These are phyloP conservation scores for Eutreptiella sp. DNA, from an alignment of 208 protist genomes.

Conservation along the genomic window DNA sequence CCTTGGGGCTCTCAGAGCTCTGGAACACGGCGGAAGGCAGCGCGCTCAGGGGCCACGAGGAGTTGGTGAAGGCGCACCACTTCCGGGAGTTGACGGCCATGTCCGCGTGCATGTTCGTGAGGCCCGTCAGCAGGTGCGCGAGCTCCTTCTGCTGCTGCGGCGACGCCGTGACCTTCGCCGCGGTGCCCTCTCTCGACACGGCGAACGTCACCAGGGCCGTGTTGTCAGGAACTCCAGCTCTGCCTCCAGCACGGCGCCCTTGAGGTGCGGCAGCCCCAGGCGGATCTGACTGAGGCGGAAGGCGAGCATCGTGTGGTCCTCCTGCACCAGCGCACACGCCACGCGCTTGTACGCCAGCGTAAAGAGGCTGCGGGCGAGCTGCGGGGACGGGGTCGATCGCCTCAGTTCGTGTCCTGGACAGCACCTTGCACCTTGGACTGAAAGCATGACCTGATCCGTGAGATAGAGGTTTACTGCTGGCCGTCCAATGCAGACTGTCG, in stretches of 20 bases:
- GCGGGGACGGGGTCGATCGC: no score
- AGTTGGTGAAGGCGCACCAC: constrained; percentile 28
- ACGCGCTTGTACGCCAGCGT: constrained; percentile 59
- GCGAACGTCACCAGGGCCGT: not conserved
- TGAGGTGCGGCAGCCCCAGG: constrained; percentile 49
- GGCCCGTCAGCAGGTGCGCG: not conserved
- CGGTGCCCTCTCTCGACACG: not conserved
- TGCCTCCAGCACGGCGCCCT: constrained; percentile 18
- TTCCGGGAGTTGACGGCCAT: constrained; percentile 23
- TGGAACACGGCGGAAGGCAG: constrained; percentile 23
- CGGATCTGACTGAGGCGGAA: constrained; percentile 83
- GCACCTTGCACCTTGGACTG: no score
- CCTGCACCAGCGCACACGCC: constrained; percentile 80
- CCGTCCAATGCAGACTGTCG: no score
- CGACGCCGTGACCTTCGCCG: not conserved
- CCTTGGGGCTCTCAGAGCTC: no score
- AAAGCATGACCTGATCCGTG: no score
- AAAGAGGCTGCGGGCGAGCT: constrained; percentile 60
- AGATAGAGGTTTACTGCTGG: no score
- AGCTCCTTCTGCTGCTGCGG: no score
- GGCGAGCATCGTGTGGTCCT: constrained; percentile 85
- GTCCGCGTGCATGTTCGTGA: constrained; percentile 6
- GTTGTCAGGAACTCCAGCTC: not conserved
- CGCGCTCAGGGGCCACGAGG: constrained; percentile 6
- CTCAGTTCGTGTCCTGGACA: no score